These are phyloP conservation scores for Astrothelium subdiscretum DNA, from an alignment of 495 filamentous ascomycete genomes.

Conservation along the genomic window DNA sequence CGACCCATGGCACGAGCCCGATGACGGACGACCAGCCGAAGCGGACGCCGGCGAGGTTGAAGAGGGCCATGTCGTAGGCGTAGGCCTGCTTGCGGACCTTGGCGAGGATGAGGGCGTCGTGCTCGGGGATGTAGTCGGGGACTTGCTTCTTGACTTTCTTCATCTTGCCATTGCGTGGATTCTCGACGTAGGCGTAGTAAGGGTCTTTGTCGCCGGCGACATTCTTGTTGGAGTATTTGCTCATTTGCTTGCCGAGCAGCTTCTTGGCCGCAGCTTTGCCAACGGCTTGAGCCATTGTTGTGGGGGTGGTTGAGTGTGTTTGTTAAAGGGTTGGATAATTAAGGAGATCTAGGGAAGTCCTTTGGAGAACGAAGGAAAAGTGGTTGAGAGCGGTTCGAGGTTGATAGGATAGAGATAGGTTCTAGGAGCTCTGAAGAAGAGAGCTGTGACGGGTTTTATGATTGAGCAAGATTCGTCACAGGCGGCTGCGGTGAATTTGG, in stretches of 20 bases:
- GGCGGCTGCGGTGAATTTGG: not conserved
- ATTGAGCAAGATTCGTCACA: not conserved
- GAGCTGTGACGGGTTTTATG: not conserved
- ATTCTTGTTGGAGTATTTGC: constrained; percentile 28
- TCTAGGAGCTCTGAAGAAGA: not conserved
- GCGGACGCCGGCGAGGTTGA: constrained; percentile 60
- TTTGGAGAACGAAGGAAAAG: not conserved
- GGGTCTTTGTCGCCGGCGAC: constrained; percentile 26
- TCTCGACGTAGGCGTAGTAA: constrained; percentile 25
- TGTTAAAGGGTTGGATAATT: not conserved
- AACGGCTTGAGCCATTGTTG: constrained; percentile 24
- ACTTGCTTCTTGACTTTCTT: constrained; percentile 34
- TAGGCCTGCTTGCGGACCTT: constrained; percentile 73
- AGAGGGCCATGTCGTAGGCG: constrained; percentile 65
- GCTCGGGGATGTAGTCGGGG: constrained; percentile 48
- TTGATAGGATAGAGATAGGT: not conserved
- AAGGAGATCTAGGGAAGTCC: not conserved
- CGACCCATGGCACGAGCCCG: constrained; percentile 61
- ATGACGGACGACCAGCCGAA: constrained; percentile 80
- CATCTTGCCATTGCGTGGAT: constrained; percentile 21
- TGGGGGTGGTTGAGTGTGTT: not conserved
- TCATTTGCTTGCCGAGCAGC: constrained; percentile 26
- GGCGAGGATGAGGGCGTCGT: constrained; percentile 69
- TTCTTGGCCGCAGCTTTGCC: constrained; percentile 32
- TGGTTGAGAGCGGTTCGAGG: not conserved